Conservation (phyloP, 192 early-diverging fungal genomes). For the Chytriomyces sp. region DNA sequence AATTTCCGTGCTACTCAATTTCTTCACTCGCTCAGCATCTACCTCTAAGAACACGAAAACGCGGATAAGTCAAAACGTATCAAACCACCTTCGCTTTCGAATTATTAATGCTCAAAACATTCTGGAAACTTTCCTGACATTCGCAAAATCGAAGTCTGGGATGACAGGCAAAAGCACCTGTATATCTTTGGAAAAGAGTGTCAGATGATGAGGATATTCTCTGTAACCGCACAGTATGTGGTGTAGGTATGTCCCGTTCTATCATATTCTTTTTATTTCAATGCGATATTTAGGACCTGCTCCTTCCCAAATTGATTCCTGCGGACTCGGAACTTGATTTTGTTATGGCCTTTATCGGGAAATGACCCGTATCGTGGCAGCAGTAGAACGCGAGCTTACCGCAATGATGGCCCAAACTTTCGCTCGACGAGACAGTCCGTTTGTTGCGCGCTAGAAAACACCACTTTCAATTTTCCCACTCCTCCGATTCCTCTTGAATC, state of each 20-base stretch:
- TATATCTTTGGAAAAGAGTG: constrained; percentile 40
- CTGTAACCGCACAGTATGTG: constrained; percentile 14
- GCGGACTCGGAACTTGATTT: constrained; percentile 38
- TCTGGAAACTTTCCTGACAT: constrained; percentile 46
- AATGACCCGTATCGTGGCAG: constrained; percentile 38
- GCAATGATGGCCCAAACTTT: background rate
- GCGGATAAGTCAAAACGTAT: background rate
- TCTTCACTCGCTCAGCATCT: background rate
- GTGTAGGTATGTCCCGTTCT: constrained; percentile 35
- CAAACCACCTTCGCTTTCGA: constrained; percentile 46
- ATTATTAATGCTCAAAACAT: constrained; percentile 22
- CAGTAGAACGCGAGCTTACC: constrained; percentile 18
- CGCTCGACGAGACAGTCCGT: background rate
- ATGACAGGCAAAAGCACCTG: constrained; percentile 50
- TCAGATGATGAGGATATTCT: background rate
- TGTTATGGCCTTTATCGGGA: constrained; percentile 45
- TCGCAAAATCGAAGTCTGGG: constrained; percentile 41
- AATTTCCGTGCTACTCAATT: background rate
- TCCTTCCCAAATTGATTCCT: constrained; percentile 31
- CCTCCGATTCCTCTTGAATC: background rate
- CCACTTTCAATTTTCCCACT: background rate
- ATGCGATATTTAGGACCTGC: constrained; percentile 34
- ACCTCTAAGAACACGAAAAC: background rate
- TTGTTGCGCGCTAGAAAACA: background rate
- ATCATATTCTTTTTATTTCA: too few species aligned